Conservation (phyloP, 805 yeast species). For the Pichia occidentalis region DNA sequence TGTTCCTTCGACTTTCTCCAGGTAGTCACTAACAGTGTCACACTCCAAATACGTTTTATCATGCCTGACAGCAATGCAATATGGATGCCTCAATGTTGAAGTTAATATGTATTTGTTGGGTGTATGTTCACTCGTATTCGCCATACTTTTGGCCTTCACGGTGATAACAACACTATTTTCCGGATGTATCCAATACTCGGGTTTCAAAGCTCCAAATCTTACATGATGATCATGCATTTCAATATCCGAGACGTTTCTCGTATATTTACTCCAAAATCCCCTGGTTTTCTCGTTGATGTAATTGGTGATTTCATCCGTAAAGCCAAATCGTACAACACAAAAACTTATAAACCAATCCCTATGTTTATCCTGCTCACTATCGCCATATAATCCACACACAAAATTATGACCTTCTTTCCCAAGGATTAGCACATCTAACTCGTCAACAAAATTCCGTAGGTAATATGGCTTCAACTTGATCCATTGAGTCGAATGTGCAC, state of each 20-base stretch:
- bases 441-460: constrained; percentile 78
- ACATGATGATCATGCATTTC: constrained; percentile 23
- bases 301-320: constrained; percentile 39
- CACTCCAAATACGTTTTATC: constrained; percentile 61
- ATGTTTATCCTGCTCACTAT: constrained; percentile 8
- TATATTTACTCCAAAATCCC: constrained; percentile 50
- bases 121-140: constrained; percentile 35
- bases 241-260: constrained; percentile 3
- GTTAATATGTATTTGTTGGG: constrained; percentile 51
- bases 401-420: constrained; percentile 42
- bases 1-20: constrained; percentile 22
- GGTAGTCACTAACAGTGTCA: constrained; percentile 50
- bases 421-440: constrained; percentile 69
- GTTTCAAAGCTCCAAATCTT: constrained; percentile 53
- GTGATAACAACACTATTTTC: constrained; percentile 71
- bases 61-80: constrained; percentile 57
- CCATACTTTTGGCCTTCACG: constrained; percentile 70
- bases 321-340: constrained; percentile 80
- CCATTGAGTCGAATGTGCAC: constrained; percentile 62
- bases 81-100: constrained; percentile 69
- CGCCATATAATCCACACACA: constrained; percentile 8
- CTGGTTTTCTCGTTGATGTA: constrained; percentile 49
- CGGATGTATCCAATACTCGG: constrained; percentile 78
- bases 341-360: constrained; percentile 48
- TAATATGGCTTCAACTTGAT: constrained; percentile 89